phyloP scores from a whole-genome alignment of 23 red algal genomes.

The Cyanidiococcus yangmingshanensis region DNA sequence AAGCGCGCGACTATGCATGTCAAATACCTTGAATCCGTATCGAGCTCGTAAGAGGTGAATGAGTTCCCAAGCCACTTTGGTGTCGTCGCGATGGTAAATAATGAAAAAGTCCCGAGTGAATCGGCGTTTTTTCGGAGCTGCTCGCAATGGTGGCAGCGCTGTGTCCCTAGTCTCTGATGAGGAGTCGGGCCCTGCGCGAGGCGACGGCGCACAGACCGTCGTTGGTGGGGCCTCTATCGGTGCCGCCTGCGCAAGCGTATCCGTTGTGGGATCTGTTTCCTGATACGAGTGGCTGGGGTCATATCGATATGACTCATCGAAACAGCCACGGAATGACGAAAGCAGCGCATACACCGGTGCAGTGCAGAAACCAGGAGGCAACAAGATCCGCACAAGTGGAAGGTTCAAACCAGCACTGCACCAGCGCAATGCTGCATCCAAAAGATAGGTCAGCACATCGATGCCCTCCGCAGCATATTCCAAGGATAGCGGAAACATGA shows the following conservation, averaged over 20 bases:
- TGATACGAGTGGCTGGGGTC: neutral
- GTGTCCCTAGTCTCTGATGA: neutral
- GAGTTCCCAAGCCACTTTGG: slow-evolving; percentile 8
- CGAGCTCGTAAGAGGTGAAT: neutral
- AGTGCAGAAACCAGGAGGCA: slow-evolving; percentile 10
- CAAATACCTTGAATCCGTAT: slow-evolving; percentile 4
- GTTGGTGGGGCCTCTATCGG: neutral
- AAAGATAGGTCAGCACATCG: neutral
- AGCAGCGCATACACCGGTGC: neutral
- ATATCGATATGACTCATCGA: neutral
- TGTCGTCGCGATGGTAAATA: neutral
- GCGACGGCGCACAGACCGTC: neutral
- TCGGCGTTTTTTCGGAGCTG: neutral
- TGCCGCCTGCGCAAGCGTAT: neutral
- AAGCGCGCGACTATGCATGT: slow-evolving; percentile 10
- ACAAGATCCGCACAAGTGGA: neutral
- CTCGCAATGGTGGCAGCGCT: neutral
- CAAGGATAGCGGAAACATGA: neutral
- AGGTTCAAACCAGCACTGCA: slow-evolving; percentile 1
- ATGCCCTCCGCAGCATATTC: slow-evolving; percentile 3
- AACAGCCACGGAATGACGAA: neutral
- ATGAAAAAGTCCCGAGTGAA: neutral
- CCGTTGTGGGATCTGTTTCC: neutral
- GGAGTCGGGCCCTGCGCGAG: too few relatives aligned
- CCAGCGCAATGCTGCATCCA: slow-evolving; percentile 15